These are phyloP conservation scores for Russula sp. DNA, from an alignment of 768 basidiomycete genomes.

Conservation along the genomic window DNA sequence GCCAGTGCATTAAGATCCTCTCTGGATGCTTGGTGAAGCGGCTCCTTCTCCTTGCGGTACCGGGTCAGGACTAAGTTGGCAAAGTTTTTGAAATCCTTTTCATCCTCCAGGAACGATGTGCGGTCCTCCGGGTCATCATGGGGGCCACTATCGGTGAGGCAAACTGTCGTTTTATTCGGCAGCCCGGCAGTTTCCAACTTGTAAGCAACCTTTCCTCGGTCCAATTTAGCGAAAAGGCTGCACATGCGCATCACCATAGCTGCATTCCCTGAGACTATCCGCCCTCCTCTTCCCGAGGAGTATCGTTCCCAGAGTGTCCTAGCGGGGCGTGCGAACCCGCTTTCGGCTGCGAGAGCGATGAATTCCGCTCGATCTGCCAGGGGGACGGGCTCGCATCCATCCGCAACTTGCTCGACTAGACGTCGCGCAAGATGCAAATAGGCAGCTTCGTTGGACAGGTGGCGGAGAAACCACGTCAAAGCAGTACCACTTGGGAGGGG, in stretches of 20 bases:
- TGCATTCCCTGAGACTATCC: slow-evolving; percentile 38
- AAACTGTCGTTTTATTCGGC: neutral
- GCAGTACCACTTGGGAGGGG: slow-evolving; percentile 42
- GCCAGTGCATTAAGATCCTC: slow-evolving; percentile 51
- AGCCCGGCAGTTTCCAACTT: neutral
- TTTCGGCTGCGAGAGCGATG: slow-evolving; percentile 38
- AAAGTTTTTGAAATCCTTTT: slow-evolving; percentile 29
- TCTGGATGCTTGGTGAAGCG: slow-evolving; percentile 43
- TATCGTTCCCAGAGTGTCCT: slow-evolving; percentile 54
- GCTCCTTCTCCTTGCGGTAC: slow-evolving; percentile 39
- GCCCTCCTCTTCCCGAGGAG: slow-evolving; percentile 34
- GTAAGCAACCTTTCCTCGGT: neutral
- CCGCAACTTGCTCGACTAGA: slow-evolving; percentile 44
- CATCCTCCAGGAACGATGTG: neutral
- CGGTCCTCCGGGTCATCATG: neutral
- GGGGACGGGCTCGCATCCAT: slow-evolving; percentile 36
- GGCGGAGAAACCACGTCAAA: slow-evolving; percentile 47
- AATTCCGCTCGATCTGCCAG: slow-evolving; percentile 41
- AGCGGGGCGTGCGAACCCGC: slow-evolving; percentile 42
- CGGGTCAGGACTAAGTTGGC: slow-evolving; percentile 38
- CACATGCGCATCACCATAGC: slow-evolving; percentile 43
- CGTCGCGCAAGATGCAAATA: slow-evolving; percentile 41
- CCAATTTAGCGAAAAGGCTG: slow-evolving; percentile 34
- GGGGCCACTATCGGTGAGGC: neutral
- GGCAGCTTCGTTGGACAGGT: slow-evolving; percentile 33